These are phyloP conservation scores for Coemansia sp. DNA, from an alignment of 192 early-diverging fungal genomes.

Conservation along the genomic window DNA sequence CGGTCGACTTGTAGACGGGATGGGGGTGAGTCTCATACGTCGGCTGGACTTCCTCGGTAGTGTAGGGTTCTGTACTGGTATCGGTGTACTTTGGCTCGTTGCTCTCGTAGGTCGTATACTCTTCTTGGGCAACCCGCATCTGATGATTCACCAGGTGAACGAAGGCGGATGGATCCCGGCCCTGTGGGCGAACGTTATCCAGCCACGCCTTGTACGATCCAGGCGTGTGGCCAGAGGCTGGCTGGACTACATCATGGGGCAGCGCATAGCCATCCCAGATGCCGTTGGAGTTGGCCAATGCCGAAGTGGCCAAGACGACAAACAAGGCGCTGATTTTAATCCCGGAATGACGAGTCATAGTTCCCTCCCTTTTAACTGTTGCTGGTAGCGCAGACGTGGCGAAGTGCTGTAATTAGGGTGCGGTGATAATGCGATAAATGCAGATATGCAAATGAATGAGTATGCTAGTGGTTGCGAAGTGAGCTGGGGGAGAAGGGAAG, in stretches of 20 bases:
- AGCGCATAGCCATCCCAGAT: constrained; percentile 27
- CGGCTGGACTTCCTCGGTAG: constrained; percentile 25
- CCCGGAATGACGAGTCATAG: constrained; percentile 5
- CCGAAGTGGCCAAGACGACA: constrained; percentile 25
- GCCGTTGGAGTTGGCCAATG: constrained; percentile 22
- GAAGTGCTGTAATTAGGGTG: neutral
- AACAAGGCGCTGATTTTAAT: constrained; percentile 39
- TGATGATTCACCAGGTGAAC: neutral
- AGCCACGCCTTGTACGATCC: constrained; percentile 10
- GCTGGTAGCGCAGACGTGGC: neutral
- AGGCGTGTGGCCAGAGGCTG: neutral
- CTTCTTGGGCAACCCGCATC: constrained; percentile 8
- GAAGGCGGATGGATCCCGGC: neutral
- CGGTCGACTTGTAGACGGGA: constrained; percentile 27
- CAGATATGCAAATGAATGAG: neutral
- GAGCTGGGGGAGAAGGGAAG: neutral
- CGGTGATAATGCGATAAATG: neutral
- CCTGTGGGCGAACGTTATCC: neutral
- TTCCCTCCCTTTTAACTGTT: neutral
- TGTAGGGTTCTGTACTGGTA: constrained; percentile 22
- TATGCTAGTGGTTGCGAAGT: neutral
- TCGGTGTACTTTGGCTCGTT: constrained; percentile 19
- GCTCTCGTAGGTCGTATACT: constrained; percentile 5
- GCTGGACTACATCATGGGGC: constrained; percentile 4
- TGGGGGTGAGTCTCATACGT: constrained; percentile 13